Percentiles rank a stretch among this genome's conserved stretches.
These are phyloP conservation scores for Letharia lupina DNA, from an alignment of 495 filamentous ascomycete species.

Conservation along the genomic window DNA sequence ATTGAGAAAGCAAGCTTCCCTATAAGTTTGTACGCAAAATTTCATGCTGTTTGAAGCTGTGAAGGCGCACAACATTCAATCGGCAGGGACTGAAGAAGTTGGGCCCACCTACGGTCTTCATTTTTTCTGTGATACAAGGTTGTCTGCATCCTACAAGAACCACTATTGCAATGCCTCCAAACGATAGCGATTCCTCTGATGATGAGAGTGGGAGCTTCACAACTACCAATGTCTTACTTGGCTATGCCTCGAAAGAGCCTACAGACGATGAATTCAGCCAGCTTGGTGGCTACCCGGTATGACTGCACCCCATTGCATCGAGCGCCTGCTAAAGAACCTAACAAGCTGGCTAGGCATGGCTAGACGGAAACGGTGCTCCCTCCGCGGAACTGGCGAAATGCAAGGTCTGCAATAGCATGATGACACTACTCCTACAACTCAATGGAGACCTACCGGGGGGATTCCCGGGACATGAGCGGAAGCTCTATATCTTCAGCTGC, in stretches of 20 bases:
- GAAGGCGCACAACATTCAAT: not conserved
- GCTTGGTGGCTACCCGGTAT: slow-evolving; percentile 78
- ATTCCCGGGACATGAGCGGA: slow-evolving; percentile 76
- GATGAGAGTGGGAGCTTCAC: slow-evolving; percentile 59
- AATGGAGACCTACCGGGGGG: slow-evolving; percentile 82
- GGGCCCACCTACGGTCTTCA: not conserved
- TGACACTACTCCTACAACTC: slow-evolving; percentile 80
- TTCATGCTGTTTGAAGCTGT: not conserved
- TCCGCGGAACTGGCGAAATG: slow-evolving; percentile 75
- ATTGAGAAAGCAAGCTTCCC: too few relatives aligned
- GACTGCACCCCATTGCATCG: slow-evolving; percentile 24
- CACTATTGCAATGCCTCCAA: slow-evolving; percentile 54
- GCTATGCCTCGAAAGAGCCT: slow-evolving; percentile 75
- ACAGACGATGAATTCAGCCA: slow-evolving; percentile 83
- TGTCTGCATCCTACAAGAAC: not conserved
- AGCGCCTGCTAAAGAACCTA: slow-evolving; percentile 14
- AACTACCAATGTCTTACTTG: slow-evolving; percentile 83
- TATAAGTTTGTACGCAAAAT: not conserved
- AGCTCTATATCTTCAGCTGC: slow-evolving; percentile 80
- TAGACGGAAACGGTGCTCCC: slow-evolving; percentile 59
- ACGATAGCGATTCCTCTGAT: slow-evolving; percentile 68
- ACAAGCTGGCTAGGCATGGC: slow-evolving; percentile 58
- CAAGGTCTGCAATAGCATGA: slow-evolving; percentile 75
- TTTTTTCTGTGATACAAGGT: not conserved
- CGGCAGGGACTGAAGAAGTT: too few relatives aligned